Evolutionary conservation across 2,329 filamentous ascomycete species (phyloP).

Genomic region (Neopestalotiopsis sp.): DNA sequence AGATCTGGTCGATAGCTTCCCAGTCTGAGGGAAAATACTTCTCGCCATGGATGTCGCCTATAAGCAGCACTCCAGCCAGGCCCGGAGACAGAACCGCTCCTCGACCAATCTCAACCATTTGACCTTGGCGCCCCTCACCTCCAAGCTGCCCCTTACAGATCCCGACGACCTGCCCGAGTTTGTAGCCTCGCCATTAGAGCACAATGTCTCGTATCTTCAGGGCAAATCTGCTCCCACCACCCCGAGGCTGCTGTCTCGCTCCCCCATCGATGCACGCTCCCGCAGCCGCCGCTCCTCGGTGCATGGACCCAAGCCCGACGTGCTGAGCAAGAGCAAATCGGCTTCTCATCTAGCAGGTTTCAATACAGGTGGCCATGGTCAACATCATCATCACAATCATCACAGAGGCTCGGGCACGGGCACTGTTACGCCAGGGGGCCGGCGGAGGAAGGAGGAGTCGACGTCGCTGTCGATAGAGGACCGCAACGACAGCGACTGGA

Average conservation of each 20-base stretch:
- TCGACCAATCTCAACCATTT: conserved; percentile 64
- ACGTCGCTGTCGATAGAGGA: conserved; percentile 36
- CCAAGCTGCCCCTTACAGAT: conserved; percentile 63
- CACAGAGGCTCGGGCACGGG: conserved; percentile 28
- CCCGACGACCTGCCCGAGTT: conserved; percentile 50
- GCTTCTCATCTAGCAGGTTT: conserved; percentile 55
- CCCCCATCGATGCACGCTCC: conserved; percentile 52
- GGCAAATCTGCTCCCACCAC: conserved; percentile 68
- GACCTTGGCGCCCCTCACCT: conserved; percentile 67
- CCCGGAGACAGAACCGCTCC: conserved; percentile 63
- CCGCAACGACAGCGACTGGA: conserved; percentile 65
- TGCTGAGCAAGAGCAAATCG: conserved; percentile 67
- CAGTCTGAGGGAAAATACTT: background rate
- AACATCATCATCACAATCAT: conserved; percentile 20
- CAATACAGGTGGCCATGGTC: conserved; percentile 21
- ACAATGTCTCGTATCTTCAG: conserved; percentile 61
- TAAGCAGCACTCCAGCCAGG: conserved; percentile 62
- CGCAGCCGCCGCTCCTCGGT: conserved; percentile 47
- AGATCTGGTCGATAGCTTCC: background rate
- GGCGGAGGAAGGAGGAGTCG: conserved; percentile 38
- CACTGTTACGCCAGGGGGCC: conserved; percentile 29
- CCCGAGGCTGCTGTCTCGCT: conserved; percentile 65
- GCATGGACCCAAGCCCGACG: conserved; percentile 32
- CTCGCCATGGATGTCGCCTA: conserved; percentile 63
- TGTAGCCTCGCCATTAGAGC: conserved; percentile 35